Evolutionary conservation across 2,329 filamentous ascomycete genomes (phyloP), one percentile per base, ranked within the genome.

Genomic region (Aspergillus ibericus): DNA sequence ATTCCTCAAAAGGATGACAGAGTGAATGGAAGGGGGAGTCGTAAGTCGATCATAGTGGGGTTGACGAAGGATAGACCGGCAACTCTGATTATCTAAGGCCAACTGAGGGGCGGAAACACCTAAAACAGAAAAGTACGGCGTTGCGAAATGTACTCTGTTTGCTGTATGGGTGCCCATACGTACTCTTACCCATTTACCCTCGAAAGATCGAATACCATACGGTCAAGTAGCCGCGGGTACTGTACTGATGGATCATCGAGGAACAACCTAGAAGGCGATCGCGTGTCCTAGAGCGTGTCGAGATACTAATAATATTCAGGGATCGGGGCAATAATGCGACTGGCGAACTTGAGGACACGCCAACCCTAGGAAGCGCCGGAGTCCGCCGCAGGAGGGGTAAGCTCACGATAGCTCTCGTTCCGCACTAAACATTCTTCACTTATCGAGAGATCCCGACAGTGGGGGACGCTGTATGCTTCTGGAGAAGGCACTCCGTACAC

Each of bases 21-120:
- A 48, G 32, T 15, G 44, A 48, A 48, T 48, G 34, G 35, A 47
- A 16, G 40, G 38, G 29, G 16, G 15, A 36, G 32, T 53, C 29
- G 38, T 42, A 53, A 48, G 44, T 48, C 44, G 51, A 58, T 47
- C 52, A 36, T 44, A 49, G 56, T 58, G 56, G 56, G 56, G 56
- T 36, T 40, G 32, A 50, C 12, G 16, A 49, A 53, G 56, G 56
- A 40, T 54, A 47, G 32, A 54, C 52, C 34, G 56, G 53, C 53
- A 55, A 48, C 44, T 48, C 44, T 48, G 44, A 48, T 48, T 48
- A 48, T 48, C 25, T 29, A 48, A 48, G 15, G 25, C 44, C 44
- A 48, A 29, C n/a, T 48, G 44, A 48, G 44, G 44, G 44, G 44
- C 25, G 44, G 44, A 12, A 29, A 15, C 22, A 25, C 44, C 44